A percentile compares a stretch with the other conserved stretches of the same genome.
These are phyloP conservation scores for Lactifluus pinguis DNA, from an alignment of 768 basidiomycete genomes.

Conservation along the genomic window DNA sequence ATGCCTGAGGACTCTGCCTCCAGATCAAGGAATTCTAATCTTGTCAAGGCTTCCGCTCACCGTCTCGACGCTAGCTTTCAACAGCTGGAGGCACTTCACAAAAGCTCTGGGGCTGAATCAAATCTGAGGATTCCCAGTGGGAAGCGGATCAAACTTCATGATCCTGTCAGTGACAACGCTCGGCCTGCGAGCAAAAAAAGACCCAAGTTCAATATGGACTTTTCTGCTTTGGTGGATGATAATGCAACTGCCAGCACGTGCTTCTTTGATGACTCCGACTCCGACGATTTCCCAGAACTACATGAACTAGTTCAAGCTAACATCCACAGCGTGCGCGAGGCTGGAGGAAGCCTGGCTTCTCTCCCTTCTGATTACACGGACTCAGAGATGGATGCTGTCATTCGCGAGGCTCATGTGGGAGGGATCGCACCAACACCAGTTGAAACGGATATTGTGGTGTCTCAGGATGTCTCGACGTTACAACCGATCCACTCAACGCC, in stretches of 20 bases:
- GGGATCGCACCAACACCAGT: constrained; percentile 6
- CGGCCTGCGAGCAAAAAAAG: constrained; percentile 12
- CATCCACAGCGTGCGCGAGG: constrained; percentile 14
- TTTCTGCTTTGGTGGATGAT: constrained; percentile 33
- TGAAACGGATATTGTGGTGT: neutral
- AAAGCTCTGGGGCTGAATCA: constrained; percentile 7
- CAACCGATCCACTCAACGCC: neutral
- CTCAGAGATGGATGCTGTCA: constrained; percentile 36
- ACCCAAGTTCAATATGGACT: constrained; percentile 39
- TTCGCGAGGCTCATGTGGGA: constrained; percentile 30
- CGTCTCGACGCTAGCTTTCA: constrained; percentile 2
- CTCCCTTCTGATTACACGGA: constrained; percentile 34
- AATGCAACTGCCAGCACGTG: neutral
- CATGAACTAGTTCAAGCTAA: constrained; percentile 28
- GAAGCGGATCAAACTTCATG: constrained; percentile 15
- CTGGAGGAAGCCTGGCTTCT: constrained; percentile 17
- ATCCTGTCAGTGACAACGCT: neutral
- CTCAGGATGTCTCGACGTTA: neutral
- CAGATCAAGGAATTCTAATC: neutral
- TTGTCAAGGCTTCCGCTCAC: neutral
- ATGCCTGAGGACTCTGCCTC: neutral
- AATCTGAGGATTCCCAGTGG: constrained; percentile 9
- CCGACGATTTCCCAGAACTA: constrained; percentile 29
- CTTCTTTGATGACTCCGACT: constrained; percentile 4
- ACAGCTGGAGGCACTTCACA: constrained; percentile 18